Evolutionary conservation across 805 yeast species (phyloP), one percentile per base, ranked within the genome.

Genomic region (Candida xyloterini): DNA sequence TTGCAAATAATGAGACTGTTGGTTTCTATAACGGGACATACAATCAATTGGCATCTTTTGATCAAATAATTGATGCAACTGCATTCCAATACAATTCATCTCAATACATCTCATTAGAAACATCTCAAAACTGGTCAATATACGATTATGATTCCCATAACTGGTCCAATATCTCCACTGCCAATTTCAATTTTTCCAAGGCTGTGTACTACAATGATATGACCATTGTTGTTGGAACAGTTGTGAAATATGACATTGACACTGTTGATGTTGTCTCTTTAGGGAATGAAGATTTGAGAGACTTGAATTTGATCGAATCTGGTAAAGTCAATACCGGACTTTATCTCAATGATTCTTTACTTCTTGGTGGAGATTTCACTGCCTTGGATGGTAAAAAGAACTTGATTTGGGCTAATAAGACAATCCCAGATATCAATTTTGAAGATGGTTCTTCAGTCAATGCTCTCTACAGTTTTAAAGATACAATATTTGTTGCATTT

Each of bases 311-410:
- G 7, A 25, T 26, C 10, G 29, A 31, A 10, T 42, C 30, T 5
- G 46, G 53, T n/a, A 49, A 46, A 3, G 50, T 55, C 35, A 33
- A 53, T 18, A 42, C 67, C 3, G 72, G 78, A 1, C 57, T 59
- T 35, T 72, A 67, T 40, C 55, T 75, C 23, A 64, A 65, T 10
- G 56, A 79, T 0, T 44, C 71, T 9, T 63, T 79, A 28, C 73
- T 75, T 0, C 60, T 84, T 34, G 89, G 85, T 7, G 93, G 91
- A 15, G 58, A 63, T 3, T 79, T 81, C 52, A 56, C 68, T 2
- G 20, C 31, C 6, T 30, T 30, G 2, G 44, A 40, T 5, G 48
- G 42, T 10, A 33, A 40, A 14, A 32, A 47, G 22, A 57, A 57
- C 26, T 30, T 58, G 22, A 44, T 46, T 4, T 27, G 48, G 33